These are phyloP conservation scores for Aureobasidium sp. DNA, from an alignment of 2,329 filamentous ascomycete species.

Conservation along the genomic window DNA sequence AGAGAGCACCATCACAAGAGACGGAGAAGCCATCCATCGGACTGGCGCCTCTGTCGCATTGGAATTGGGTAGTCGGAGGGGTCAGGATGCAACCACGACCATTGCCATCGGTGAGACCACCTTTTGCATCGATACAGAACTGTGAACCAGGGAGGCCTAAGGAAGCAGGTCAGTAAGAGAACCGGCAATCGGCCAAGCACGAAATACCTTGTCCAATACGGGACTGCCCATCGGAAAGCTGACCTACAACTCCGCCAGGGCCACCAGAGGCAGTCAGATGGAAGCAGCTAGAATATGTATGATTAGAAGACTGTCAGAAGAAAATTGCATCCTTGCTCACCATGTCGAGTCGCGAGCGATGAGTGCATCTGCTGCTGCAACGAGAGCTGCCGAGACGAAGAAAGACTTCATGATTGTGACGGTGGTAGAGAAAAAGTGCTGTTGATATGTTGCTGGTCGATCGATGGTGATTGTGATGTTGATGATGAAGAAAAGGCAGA, in stretches of 20 bases:
- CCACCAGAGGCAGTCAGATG: constrained; percentile 42
- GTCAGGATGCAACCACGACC: constrained; percentile 57
- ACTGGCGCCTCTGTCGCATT: constrained; percentile 48
- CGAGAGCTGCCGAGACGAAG: constrained; percentile 18
- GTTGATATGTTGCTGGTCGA: not conserved
- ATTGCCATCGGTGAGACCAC: constrained; percentile 46
- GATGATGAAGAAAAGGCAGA: constrained; percentile 10
- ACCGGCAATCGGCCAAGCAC: not conserved
- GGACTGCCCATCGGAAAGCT: no score
- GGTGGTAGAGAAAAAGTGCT: not conserved
- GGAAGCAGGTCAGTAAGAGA: not conserved
- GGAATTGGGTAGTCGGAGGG: constrained; percentile 49
- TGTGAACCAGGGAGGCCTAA: constrained; percentile 34
- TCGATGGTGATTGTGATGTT: not conserved
- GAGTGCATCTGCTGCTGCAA: constrained; percentile 29
- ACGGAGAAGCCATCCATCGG: constrained; percentile 50
- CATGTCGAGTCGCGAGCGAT: constrained; percentile 31
- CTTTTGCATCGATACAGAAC: constrained; percentile 47
- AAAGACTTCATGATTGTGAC: constrained; percentile 30
- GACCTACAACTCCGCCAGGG: constrained; percentile 46
- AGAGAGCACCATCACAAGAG: constrained; percentile 43
- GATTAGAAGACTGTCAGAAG: not conserved
- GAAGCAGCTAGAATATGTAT: constrained; percentile 36
- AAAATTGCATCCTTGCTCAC: not conserved
- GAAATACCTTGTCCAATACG: constrained; percentile 22